phyloP scores from a whole-genome alignment of 371 early-diverging fungal species.

The Mucor plumbeus region DNA sequence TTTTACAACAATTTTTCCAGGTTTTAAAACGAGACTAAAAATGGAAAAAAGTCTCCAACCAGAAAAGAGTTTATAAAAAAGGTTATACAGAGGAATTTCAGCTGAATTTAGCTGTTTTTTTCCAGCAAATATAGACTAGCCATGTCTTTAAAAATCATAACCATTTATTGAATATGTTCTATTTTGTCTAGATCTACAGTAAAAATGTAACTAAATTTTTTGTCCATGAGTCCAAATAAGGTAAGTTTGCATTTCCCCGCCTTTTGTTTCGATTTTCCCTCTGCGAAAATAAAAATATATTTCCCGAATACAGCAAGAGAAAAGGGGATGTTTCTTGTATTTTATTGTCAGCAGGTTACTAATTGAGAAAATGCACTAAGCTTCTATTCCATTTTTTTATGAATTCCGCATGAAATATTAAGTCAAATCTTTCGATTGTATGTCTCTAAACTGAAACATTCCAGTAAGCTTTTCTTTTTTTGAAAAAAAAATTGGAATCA shows the following conservation, averaged over 20 bases:
- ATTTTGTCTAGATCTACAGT: not conserved
- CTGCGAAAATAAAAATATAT: not conserved
- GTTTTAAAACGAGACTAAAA: constrained; percentile 2
- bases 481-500: not conserved
- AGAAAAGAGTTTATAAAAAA: not conserved
- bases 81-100: not conserved
- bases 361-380: not conserved
- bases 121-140: not conserved
- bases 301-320: constrained; percentile 4
- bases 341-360: not conserved
- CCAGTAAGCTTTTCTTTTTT: not conserved
- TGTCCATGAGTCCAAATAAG: not conserved
- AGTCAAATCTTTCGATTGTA: not conserved
- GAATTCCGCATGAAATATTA: constrained; percentile 1
- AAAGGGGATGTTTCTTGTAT: not conserved
- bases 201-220: not conserved
- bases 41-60: not conserved
- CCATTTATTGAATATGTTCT: not conserved
- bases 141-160: not conserved
- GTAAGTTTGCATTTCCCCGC: not conserved
- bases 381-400: not conserved
- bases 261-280: constrained; percentile 4
- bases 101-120: not conserved
- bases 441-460: not conserved
- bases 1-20: constrained; percentile 4